Conservation (phyloP, 371 early-diverging fungal species). For the Mortierella sp. region DNA sequence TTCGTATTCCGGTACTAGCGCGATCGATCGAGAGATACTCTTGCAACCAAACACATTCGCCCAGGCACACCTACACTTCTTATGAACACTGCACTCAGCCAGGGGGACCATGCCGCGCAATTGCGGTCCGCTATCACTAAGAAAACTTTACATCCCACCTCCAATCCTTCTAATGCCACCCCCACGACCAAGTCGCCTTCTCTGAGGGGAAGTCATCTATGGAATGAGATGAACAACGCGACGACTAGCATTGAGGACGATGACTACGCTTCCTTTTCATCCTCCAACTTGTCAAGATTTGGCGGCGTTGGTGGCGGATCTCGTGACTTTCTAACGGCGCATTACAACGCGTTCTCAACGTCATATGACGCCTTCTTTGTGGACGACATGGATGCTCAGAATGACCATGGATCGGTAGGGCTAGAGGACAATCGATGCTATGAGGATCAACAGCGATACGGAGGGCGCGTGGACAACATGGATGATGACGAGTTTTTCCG, state of each 20-base stretch:
- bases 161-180: too few species aligned
- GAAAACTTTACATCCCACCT: too few species aligned
- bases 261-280: neutral
- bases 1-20: too few species aligned
- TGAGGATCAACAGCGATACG: slow-evolving; percentile 16
- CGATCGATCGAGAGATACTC: too few species aligned
- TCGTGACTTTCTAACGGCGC: slow-evolving; percentile 20
- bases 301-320: slow-evolving; percentile 11
- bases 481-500: slow-evolving; percentile 9
- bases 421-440: slow-evolving; percentile 27
- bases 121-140: neutral
- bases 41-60: neutral
- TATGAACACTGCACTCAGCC: slow-evolving; percentile 28
- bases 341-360: slow-evolving; percentile 13
- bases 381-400: slow-evolving; percentile 16
- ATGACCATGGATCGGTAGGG: slow-evolving; percentile 13
- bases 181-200: too few species aligned
- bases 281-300: too few species aligned
- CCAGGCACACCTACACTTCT: neutral
- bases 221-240: neutral
- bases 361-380: slow-evolving; percentile 42
- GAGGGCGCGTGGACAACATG: slow-evolving; percentile 7
- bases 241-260: neutral
- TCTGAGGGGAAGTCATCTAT: neutral
- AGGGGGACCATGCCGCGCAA: neutral